A percentile compares a stretch with the other conserved stretches of the same genome.
Evolutionary conservation across 768 basidiomycete genomes (phyloP).

Genomic region (Suillus brevipes): DNA sequence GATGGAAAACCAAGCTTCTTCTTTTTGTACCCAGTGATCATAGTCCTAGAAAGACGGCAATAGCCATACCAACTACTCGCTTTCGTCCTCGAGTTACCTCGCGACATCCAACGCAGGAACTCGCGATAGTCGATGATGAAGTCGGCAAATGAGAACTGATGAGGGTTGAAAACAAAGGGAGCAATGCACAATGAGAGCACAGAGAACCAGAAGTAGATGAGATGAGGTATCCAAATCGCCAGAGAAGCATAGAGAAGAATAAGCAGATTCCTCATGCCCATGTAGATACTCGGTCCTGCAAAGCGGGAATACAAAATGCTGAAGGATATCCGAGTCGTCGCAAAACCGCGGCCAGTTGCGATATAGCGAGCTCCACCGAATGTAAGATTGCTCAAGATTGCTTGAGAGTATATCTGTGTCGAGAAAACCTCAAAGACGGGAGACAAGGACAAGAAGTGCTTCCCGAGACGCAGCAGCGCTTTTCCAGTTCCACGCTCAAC

Average conservation of each 20-base stretch:
- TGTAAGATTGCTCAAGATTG: slow-evolving; percentile 93
- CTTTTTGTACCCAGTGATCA: slow-evolving; percentile 99
- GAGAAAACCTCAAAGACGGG: slow-evolving; percentile 99
- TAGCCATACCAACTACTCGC: slow-evolving; percentile 99
- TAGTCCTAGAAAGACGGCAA: slow-evolving; percentile 93
- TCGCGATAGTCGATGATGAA: slow-evolving; percentile 99
- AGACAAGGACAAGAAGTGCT: slow-evolving; percentile 96
- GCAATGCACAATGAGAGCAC: slow-evolving; percentile 93
- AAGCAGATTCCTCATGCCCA: slow-evolving; percentile 93
- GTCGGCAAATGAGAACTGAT: slow-evolving; percentile 96
- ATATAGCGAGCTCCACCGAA: slow-evolving; percentile 99
- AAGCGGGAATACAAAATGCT: slow-evolving; percentile 97
- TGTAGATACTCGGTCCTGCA: slow-evolving; percentile 98
- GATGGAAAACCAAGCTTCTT: slow-evolving; percentile 98
- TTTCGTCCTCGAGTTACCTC: slow-evolving; percentile 95
- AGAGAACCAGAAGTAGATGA: slow-evolving; percentile 99
- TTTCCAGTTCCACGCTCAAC: slow-evolving; percentile 96
- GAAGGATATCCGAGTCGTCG: slow-evolving; percentile 94
- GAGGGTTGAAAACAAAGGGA: slow-evolving; percentile 99
- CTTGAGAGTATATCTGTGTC: slow-evolving; percentile 96
- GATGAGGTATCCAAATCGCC: slow-evolving; percentile 88
- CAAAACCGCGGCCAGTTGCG: slow-evolving; percentile 98
- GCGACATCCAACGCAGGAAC: slow-evolving; percentile 98
- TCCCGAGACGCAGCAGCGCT: slow-evolving; percentile 89
- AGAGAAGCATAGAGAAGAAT: slow-evolving; percentile 89